Conservation (phyloP, 169 alveolate species). For the Plasmodium yoelii region DNA sequence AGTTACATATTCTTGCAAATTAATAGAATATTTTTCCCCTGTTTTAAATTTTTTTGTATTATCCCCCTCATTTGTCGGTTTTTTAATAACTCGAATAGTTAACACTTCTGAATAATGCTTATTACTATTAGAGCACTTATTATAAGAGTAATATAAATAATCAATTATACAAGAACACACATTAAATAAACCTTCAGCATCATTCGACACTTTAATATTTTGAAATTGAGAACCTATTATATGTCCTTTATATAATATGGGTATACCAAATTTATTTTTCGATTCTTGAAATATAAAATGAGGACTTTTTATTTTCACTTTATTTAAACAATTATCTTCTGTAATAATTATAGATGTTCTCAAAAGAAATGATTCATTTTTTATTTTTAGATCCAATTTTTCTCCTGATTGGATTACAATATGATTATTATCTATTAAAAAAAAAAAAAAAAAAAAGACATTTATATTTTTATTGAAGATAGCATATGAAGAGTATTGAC, state of each 20-base stretch:
- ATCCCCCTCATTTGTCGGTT: background rate
- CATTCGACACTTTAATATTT: conserved; percentile 39
- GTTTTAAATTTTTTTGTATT: conserved; percentile 1
- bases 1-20: conserved; percentile 16
- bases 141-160: conserved; percentile 22
- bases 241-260: conserved; percentile 62
- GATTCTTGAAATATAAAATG: conserved; percentile 20
- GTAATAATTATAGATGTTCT: conserved; percentile 52
- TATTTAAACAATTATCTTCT: conserved; percentile 22
- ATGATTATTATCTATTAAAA: conserved; percentile 16
- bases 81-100: conserved; percentile 47
- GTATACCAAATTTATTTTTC: conserved; percentile 24
- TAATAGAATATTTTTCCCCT: conserved; percentile 22
- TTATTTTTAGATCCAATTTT: conserved; percentile 23
- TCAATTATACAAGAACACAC: conserved; percentile 44
- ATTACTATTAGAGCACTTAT: conserved; percentile 23
- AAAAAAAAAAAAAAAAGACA: background rate
- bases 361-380: conserved; percentile 31
- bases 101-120: conserved; percentile 36
- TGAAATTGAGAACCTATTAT: conserved; percentile 49
- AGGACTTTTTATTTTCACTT: conserved; percentile 14
- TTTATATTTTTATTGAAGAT: background rate
- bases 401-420: conserved; percentile 52
- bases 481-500: background rate
- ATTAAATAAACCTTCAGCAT: conserved; percentile 63